A percentile compares a stretch with the other conserved stretches of the same genome.
Evolutionary conservation across 202 grass and related monocot species (phyloP).

Genomic region (Panicum hallii): DNA sequence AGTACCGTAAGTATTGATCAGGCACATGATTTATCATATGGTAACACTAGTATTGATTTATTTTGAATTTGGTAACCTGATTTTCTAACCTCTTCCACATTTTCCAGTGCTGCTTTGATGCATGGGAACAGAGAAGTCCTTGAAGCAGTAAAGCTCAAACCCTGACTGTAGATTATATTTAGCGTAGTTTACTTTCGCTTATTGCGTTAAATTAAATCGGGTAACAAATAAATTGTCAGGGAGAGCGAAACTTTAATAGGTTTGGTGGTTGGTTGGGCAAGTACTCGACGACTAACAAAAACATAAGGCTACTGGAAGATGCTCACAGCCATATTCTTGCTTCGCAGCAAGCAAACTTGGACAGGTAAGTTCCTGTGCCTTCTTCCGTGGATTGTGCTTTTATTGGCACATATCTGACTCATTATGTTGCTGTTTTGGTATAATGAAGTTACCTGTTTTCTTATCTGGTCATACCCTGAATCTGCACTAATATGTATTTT

Average conservation of each 20-base stretch:
- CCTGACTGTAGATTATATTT: conserved; percentile 25
- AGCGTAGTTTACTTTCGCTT: conserved; percentile 33
- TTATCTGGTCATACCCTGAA: conserved; percentile 1
- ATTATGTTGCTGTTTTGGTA: neutral
- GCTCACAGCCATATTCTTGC: conserved; percentile 88
- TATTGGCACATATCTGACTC: neutral
- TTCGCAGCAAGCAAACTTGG: conserved; percentile 82
- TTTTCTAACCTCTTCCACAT: conserved; percentile 45
- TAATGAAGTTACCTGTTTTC: conserved; percentile 6
- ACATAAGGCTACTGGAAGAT: conserved; percentile 93
- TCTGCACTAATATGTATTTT: neutral
- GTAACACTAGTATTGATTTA: conserved; percentile 21
- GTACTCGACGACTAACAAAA: conserved; percentile 90
- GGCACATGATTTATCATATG: conserved; percentile 17
- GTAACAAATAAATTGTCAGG: conserved; percentile 59
- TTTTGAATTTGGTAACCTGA: conserved; percentile 17
- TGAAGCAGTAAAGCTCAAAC: conserved; percentile 77
- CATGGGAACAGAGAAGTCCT: conserved; percentile 86
- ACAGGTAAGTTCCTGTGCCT: conserved; percentile 56
- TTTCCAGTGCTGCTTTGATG: conserved; percentile 84
- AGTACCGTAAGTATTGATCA: conserved; percentile 80
- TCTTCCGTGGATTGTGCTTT: conserved; percentile 16
- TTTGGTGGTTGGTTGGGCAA: conserved; percentile 99
- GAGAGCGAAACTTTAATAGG: conserved; percentile 96
- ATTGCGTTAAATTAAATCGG: conserved; percentile 27